These are phyloP conservation scores for Alternaria alternata DNA, from an alignment of 2,329 filamentous ascomycete genomes.

Conservation along the genomic window DNA sequence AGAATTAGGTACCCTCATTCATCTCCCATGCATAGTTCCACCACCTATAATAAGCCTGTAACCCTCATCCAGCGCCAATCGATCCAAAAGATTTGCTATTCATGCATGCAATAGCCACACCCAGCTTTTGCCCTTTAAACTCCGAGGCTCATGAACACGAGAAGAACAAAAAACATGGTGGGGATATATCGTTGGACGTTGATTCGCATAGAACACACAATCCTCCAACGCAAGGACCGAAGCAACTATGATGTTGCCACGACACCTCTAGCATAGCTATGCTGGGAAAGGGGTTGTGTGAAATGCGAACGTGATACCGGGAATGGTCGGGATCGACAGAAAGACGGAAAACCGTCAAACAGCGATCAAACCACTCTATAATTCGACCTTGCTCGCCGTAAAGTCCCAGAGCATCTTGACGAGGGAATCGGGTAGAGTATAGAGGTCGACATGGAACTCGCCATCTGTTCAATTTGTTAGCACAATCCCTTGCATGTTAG, in stretches of 20 bases:
- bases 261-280: neutral
- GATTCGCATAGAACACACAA: neutral
- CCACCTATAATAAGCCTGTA: slow-evolving; percentile 5
- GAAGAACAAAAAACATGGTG: neutral
- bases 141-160: slow-evolving; percentile 15
- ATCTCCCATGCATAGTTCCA: slow-evolving; percentile 3
- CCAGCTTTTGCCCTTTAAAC: slow-evolving; percentile 12
- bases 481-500: neutral
- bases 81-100: slow-evolving; percentile 1
- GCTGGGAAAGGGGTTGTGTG: neutral
- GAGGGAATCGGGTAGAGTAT: slow-evolving; percentile 89
- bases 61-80: neutral
- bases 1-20: slow-evolving; percentile 2
- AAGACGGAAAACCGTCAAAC: neutral
- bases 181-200: neutral
- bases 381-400: slow-evolving; percentile 53
- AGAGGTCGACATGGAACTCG: slow-evolving; percentile 97
- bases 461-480: slow-evolving; percentile 67
- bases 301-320: slow-evolving; percentile 1
- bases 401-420: slow-evolving; percentile 98
- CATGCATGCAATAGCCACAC: slow-evolving; percentile 1
- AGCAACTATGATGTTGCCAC: slow-evolving; percentile 1
- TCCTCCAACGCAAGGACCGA: neutral
- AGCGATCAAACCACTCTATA: slow-evolving; percentile 30
- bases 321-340: neutral